These are phyloP conservation scores for Aspergillus cristatus DNA, from an alignment of 495 filamentous ascomycete genomes.

Conservation along the genomic window DNA sequence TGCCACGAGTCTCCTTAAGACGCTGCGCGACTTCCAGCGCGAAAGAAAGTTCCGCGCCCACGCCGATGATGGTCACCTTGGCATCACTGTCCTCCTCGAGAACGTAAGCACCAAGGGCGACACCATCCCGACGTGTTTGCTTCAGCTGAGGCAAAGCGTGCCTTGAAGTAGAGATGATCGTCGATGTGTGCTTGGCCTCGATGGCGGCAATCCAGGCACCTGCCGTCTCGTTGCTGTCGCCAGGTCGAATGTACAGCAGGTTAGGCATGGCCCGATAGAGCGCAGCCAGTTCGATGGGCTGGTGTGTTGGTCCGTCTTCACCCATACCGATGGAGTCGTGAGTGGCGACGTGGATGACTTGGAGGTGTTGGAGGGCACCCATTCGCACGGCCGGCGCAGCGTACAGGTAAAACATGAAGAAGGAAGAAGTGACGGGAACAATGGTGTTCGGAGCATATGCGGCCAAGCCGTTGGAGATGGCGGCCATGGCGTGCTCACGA, in stretches of 20 bases:
- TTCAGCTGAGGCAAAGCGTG: slow-evolving; percentile 34
- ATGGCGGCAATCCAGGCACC: slow-evolving; percentile 47
- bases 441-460: slow-evolving; percentile 42
- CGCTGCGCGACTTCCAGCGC: slow-evolving; percentile 30
- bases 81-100: slow-evolving; percentile 32
- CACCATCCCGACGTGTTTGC: slow-evolving; percentile 31
- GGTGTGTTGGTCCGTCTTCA: slow-evolving; percentile 54
- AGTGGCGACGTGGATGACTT: slow-evolving; percentile 49
- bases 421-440: slow-evolving; percentile 42
- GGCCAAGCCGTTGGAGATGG: slow-evolving; percentile 45
- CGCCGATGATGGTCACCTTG: slow-evolving; percentile 39
- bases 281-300: slow-evolving; percentile 48
- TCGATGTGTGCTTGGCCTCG: slow-evolving; percentile 30
- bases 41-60: slow-evolving; percentile 39
- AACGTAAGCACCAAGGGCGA: slow-evolving; percentile 39
- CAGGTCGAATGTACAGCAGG: slow-evolving; percentile 47
- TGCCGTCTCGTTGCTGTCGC: slow-evolving; percentile 47
- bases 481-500: slow-evolving; percentile 45
- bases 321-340: slow-evolving; percentile 53
- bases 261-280: slow-evolving; percentile 55
- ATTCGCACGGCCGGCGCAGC: slow-evolving; percentile 52
- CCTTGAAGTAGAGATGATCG: slow-evolving; percentile 42
- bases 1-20: slow-evolving; percentile 20
- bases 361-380: slow-evolving; percentile 48
- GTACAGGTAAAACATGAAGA: slow-evolving; percentile 57